Percentiles rank a stretch among this genome's conserved stretches.
Evolutionary conservation across 768 basidiomycete species (phyloP).

Genomic region (Rhizopogon rudus): DNA sequence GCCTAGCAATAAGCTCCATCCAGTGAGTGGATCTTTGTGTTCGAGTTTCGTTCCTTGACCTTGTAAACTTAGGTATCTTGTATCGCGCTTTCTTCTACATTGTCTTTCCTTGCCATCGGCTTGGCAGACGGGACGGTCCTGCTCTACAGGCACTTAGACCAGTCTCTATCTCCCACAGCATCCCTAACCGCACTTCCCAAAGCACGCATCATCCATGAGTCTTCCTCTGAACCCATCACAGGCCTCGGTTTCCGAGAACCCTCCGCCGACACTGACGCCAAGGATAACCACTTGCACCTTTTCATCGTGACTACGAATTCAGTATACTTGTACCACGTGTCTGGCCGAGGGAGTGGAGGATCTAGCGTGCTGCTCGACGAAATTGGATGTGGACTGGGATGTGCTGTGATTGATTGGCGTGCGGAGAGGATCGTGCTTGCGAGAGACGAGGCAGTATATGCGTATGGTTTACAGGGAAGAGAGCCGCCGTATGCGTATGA

Average conservation of each 20-base stretch:
- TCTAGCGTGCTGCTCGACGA: constrained; percentile 76
- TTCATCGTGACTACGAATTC: constrained; percentile 88
- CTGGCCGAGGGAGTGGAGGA: constrained; percentile 65
- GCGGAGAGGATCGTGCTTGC: constrained; percentile 79
- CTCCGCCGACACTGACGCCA: constrained; percentile 8
- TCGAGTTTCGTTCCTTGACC: not conserved
- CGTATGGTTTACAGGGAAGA: constrained; percentile 76
- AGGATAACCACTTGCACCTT: constrained; percentile 47
- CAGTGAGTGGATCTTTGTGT: constrained; percentile 37
- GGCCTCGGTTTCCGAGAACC: constrained; percentile 83
- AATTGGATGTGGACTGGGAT: constrained; percentile 78
- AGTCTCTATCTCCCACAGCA: constrained; percentile 70
- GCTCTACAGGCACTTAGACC: constrained; percentile 86
- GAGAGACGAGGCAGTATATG: constrained; percentile 87
- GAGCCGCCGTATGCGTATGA: constrained; percentile 90
- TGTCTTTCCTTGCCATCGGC: constrained; percentile 87
- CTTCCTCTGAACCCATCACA: constrained; percentile 83
- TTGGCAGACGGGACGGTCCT: constrained; percentile 94
- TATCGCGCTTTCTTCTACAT: constrained; percentile 68
- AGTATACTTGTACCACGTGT: constrained; percentile 71
- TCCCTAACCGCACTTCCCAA: constrained; percentile 79
- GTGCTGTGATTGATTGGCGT: constrained; percentile 75
- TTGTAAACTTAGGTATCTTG: constrained; percentile 54
- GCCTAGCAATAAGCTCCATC: constrained; percentile 71
- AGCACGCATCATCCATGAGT: constrained; percentile 78